Percentiles rank a stretch among this genome's conserved stretches.
These are phyloP conservation scores for Globisporangium abappressorium DNA, from an alignment of 352 stramenopile species.

Conservation along the genomic window DNA sequence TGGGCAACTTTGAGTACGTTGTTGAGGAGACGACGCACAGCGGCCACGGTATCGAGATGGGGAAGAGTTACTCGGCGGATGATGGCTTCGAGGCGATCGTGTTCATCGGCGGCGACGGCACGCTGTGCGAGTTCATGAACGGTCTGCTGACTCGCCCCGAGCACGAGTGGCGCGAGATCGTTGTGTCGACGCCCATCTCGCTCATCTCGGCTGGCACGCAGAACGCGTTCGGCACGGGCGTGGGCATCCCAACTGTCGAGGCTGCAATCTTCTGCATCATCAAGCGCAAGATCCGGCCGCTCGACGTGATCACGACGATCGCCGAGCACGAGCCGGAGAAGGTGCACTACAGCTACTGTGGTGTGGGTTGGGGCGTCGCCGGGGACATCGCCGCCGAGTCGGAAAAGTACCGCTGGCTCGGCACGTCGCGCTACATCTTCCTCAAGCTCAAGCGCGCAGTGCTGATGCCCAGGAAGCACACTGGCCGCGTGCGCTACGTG, in stretches of 20 bases:
- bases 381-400: constrained; percentile 77
- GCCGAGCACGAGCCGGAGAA: constrained; percentile 51
- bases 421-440: constrained; percentile 68
- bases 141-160: constrained; percentile 64
- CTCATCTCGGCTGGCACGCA: constrained; percentile 81
- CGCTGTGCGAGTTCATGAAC: constrained; percentile 84
- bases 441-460: constrained; percentile 73
- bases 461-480: constrained; percentile 60
- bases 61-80: constrained; percentile 61
- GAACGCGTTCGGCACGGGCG: constrained; percentile 75
- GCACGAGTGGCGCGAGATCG: constrained; percentile 80
- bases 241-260: constrained; percentile 65
- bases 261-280: constrained; percentile 78
- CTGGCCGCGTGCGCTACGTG: constrained; percentile 64
- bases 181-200: constrained; percentile 73
- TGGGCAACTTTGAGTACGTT: constrained; percentile 72
- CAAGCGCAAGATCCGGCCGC: constrained; percentile 77
- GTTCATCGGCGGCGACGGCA: constrained; percentile 77
- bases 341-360: constrained; percentile 83
- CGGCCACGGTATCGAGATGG: constrained; percentile 77
- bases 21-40: constrained; percentile 74
- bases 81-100: constrained; percentile 78
- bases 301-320: constrained; percentile 72
- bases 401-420: constrained; percentile 79
- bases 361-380: constrained; percentile 71